Base-by-base conservation (phyloP, 371 early-diverging fungal species). In the Parasitella parasitica region DNA sequence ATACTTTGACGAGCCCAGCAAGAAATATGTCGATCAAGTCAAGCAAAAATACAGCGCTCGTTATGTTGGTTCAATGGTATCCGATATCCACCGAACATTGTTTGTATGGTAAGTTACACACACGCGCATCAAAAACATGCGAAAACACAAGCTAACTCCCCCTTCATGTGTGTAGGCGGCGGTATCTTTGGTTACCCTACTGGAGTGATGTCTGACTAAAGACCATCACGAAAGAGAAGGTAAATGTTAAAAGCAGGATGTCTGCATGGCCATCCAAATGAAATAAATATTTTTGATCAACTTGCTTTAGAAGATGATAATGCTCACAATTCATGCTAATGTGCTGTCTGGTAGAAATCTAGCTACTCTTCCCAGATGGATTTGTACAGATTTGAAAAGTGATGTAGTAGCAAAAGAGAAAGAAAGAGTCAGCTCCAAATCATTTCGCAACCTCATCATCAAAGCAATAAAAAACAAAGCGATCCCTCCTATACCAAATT, bases 51-150 rank as follows among this genome's bases (percentile, higher is more conserved):
- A 97, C 82, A 90, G 93, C 16, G 94, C 97, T 20, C 90, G 98
- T 71, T 98, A 98, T 78, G 95, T 97, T 43, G 98, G 98, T 15
- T 94, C 94, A 54, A 97, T 98, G 98, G 98, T 98, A 22, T 97
- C 97, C 59, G 98, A 98, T 83, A 95, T 98, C 27, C 98, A 97
- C 86, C 89, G 98, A 66, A 98, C 98, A n/a, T 77, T 98, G 48
- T 83, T n/a, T 98, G 36, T 98, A 98, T 66, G 98, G 49, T 60
- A 60, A 50, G 26, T 46, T 35, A 22, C 16, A 36, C 16, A 13
- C n/a, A n/a, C n/a, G n/a, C n/a, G n/a, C 18, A 30, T 34, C 50
- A 27, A 37, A 28, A 41, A 41, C 15, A 46, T 46, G 46, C 28
- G 56, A 41, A 56, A 41, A 43, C 32, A 55, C 39, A 41, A 43